Evolutionary conservation across 352 stramenopile species (phyloP).

Genomic region (Elongisporangium prolatum): DNA sequence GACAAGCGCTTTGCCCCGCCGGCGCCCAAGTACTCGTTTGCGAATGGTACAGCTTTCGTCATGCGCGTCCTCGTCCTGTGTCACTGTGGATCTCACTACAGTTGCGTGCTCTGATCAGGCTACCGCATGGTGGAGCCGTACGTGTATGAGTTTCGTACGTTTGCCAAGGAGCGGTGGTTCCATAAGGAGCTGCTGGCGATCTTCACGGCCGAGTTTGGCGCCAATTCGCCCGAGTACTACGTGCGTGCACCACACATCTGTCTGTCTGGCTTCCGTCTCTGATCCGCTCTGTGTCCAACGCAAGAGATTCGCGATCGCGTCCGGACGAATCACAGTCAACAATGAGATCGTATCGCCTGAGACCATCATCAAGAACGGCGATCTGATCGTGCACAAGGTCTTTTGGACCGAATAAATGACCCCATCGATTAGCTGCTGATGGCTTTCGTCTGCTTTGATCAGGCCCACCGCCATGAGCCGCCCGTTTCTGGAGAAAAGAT

Average conservation of each 20-base stretch:
- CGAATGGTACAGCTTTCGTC: slow-evolving; percentile 26
- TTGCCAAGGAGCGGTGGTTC: slow-evolving; percentile 95
- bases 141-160: slow-evolving; percentile 94
- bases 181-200: slow-evolving; percentile 88
- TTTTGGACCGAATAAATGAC: not conserved
- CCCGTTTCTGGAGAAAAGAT: slow-evolving; percentile 86
- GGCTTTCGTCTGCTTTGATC: not conserved
- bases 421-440: not conserved
- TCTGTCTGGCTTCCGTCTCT: slow-evolving; percentile 1
- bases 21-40: slow-evolving; percentile 54
- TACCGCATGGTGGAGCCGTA: slow-evolving; percentile 91
- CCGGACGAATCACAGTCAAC: slow-evolving; percentile 93
- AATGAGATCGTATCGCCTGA: slow-evolving; percentile 63
- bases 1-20: slow-evolving; percentile 39
- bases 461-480: slow-evolving; percentile 96
- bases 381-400: slow-evolving; percentile 92
- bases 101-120: slow-evolving; percentile 26
- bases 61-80: not conserved
- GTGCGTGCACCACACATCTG: slow-evolving; percentile 22
- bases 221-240: slow-evolving; percentile 85
- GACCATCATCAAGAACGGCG: slow-evolving; percentile 88
- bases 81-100: not conserved
- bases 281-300: slow-evolving; percentile 1
- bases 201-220: slow-evolving; percentile 85
- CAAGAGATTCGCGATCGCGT: slow-evolving; percentile 89